Evolutionary conservation across 2,329 filamentous ascomycete species (phyloP).

Genomic region (Cercospora sojina): DNA sequence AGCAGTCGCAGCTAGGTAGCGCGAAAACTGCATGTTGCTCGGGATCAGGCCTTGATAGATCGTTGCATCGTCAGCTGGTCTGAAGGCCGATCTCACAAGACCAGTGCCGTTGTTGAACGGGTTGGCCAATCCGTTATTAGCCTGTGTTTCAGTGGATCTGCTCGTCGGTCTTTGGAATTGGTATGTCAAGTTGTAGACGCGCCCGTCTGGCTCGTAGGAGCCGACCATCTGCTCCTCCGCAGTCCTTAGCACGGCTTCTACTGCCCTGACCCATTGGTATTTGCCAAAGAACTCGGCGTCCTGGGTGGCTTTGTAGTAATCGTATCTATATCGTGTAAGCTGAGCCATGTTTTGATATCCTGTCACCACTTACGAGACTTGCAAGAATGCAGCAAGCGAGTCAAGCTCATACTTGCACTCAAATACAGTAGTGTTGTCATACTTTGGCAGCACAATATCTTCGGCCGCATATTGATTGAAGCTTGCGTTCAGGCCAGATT

Average conservation of each 20-base stretch:
- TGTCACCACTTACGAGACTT: constrained; percentile 41
- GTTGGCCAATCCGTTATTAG: constrained; percentile 56
- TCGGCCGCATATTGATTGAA: constrained; percentile 41
- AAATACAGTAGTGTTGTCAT: constrained; percentile 48
- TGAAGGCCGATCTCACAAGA: constrained; percentile 51
- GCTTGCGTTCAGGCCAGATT: constrained; percentile 45
- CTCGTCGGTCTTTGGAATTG: constrained; percentile 47
- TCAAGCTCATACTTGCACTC: constrained; percentile 58
- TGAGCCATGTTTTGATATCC: not conserved
- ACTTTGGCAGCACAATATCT: constrained; percentile 47
- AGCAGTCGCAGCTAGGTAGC: constrained; percentile 57
- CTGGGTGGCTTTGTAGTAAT: constrained; percentile 52
- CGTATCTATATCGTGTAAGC: constrained; percentile 26
- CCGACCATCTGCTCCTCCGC: constrained; percentile 49
- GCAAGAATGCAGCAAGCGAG: constrained; percentile 52
- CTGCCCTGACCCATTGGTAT: constrained; percentile 49
- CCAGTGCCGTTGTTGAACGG: constrained; percentile 51
- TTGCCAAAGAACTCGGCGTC: constrained; percentile 51
- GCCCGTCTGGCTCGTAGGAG: constrained; percentile 50
- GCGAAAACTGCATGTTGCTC: constrained; percentile 69
- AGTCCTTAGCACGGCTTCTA: constrained; percentile 47
- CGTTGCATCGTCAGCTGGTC: constrained; percentile 52
- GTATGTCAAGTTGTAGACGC: constrained; percentile 47
- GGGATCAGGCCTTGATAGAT: constrained; percentile 53
- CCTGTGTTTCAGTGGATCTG: constrained; percentile 49